Conservation (phyloP, 2,329 filamentous ascomycete species). For the Hansfordia pulvinata region DNA sequence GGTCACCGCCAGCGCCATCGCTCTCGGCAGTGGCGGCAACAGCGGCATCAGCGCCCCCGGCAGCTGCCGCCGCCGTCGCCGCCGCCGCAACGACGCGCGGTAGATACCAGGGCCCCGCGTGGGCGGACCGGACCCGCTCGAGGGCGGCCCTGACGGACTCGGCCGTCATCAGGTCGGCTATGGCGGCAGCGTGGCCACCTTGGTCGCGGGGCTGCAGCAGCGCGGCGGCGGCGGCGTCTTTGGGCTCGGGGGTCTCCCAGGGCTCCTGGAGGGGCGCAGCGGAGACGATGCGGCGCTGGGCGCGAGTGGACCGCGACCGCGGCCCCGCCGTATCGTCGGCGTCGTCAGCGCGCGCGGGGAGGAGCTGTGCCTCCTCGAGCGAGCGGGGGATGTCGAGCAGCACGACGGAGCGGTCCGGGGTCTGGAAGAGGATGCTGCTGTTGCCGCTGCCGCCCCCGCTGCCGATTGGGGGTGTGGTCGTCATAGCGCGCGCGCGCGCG, state of each 20-base stretch:
- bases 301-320: no score
- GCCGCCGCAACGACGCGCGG: constrained; percentile 19
- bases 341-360: no score
- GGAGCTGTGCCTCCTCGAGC: constrained; percentile 51
- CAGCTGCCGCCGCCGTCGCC: constrained; percentile 2
- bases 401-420: constrained; percentile 30
- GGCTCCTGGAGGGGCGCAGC: constrained; percentile 26
- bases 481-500: no score
- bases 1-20: not conserved
- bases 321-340: no score
- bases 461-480: not conserved
- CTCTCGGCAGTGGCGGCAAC: constrained; percentile 2
- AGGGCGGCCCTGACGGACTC: constrained; percentile 32
- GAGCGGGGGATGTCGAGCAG: constrained; percentile 59
- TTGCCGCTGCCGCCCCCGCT: not conserved
- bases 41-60: constrained; percentile 1
- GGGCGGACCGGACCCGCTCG: constrained; percentile 16
- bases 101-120: constrained; percentile 27
- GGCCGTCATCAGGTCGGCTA: constrained; percentile 39
- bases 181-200: constrained; percentile 23
- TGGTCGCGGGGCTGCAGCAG: constrained; percentile 11
- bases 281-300: no score
- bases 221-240: constrained; percentile 22
- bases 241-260: constrained; percentile 41
- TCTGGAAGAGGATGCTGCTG: constrained; percentile 37